Evolutionary conservation across 2,329 filamentous ascomycete species (phyloP).

Genomic region (Calycina herbarum): DNA sequence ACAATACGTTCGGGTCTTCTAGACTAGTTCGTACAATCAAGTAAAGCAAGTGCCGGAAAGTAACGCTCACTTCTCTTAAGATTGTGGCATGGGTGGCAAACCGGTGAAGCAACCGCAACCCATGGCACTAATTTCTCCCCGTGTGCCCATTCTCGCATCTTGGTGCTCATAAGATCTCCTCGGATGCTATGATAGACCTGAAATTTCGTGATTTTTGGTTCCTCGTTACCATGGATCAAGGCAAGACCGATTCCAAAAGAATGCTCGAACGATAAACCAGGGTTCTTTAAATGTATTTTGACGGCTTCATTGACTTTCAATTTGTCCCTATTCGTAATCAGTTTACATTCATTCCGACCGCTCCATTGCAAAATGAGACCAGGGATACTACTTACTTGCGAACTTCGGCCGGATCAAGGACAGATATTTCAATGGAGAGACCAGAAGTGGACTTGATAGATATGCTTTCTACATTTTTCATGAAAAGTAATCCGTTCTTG

Average conservation of each 20-base stretch:
- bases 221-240: constrained; percentile 6
- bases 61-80: not conserved
- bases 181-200: constrained; percentile 37
- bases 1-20: no score
- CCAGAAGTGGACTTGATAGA: constrained; percentile 18
- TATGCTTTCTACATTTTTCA: constrained; percentile 36
- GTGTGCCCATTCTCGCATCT: constrained; percentile 34
- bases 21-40: not conserved
- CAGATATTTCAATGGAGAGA: constrained; percentile 21
- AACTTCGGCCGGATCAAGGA: constrained; percentile 18
- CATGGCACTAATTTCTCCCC: constrained; percentile 36
- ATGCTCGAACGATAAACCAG: constrained; percentile 22
- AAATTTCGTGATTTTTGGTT: constrained; percentile 19
- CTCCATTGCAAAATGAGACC: not conserved
- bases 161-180: constrained; percentile 21
- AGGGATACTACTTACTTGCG: constrained; percentile 21
- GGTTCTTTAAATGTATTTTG: constrained; percentile 13
- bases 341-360: not conserved
- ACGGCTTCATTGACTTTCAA: constrained; percentile 26
- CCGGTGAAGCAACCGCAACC: constrained; percentile 38
- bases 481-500: constrained; percentile 36
- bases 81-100: constrained; percentile 12
- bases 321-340: constrained; percentile 22
- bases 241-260: constrained; percentile 23
- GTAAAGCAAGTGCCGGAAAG: constrained; percentile 20